Base-by-base conservation (phyloP, 2,329 filamentous ascomycete species). In the Botryosphaeria dothidea region DNA sequence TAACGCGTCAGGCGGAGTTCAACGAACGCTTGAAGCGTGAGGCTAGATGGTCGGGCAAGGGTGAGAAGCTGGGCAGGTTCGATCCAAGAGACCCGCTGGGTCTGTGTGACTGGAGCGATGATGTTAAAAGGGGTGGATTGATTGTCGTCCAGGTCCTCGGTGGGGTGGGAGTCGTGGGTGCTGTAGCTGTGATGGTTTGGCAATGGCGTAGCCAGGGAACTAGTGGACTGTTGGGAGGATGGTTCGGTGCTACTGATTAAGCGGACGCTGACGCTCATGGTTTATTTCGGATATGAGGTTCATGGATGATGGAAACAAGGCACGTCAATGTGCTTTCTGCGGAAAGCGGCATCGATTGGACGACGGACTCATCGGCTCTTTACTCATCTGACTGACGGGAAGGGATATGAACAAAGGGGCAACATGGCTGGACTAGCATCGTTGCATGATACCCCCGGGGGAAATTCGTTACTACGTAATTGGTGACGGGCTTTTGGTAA, bases 41-140 rank as follows among this genome's bases (percentile, higher is more conserved):
- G 70, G 49, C 73, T 68, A 29, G 68, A 67, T 4, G 69, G 71
- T 51, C 52, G 17, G 67, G 56, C 9, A 71, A 65, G 49, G 66
- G 66, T n/a, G 64, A 65, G 56, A 71, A 77, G 21, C 69, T 84
- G 54, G n/a, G 29, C 3, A 36, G 49, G 29, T 21, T 62, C 21
- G 82, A 83, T 69, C 83, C 87, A 36, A 85, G 91, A 66, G 93
- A 97, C 75, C 93, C 93, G 0, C 82, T 97, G 0, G 93, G 93
- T 0, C 76, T 97, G 38, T 82, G 96, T 60, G 84, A 88, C 67
- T 84, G 93, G 68, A 86, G 86, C 2, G 87, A 90, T 21, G 85
- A 87, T 38, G 72, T 96, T 43, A 88, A 85, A 69, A 83, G 84
- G 49, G 85, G 84, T 51, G 86, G 91, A 0, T 88, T 88, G 81